Evolutionary conservation across 2,329 filamentous ascomycete species (phyloP).

Genomic region (Aspergillus transmontanensis): DNA sequence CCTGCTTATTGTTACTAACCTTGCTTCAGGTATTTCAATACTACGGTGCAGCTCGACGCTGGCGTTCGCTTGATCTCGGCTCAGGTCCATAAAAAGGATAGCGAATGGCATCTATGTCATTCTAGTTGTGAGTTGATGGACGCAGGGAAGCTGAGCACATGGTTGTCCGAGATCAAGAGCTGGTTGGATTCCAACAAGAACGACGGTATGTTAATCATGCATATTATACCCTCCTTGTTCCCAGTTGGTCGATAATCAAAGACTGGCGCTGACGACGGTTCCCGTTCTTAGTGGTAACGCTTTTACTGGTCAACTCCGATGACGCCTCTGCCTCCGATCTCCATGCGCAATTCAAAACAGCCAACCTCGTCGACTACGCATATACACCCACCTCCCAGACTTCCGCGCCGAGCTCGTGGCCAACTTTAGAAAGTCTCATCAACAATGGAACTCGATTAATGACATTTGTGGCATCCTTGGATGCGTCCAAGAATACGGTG

Average conservation of each 20-base stretch:
- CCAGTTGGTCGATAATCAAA: neutral
- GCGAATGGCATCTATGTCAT: slow-evolving; percentile 70
- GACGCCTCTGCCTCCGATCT: slow-evolving; percentile 58
- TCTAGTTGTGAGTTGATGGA: slow-evolving; percentile 68
- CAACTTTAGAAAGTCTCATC: slow-evolving; percentile 72
- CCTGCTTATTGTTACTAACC: neutral
- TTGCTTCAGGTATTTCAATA: slow-evolving; percentile 58
- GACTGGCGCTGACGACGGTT: slow-evolving; percentile 6
- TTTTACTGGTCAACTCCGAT: slow-evolving; percentile 73
- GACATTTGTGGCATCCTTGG: slow-evolving; percentile 64
- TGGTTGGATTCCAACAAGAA: slow-evolving; percentile 73
- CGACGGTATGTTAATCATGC: slow-evolving; percentile 50
- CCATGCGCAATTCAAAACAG: slow-evolving; percentile 55
- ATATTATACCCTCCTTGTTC: neutral
- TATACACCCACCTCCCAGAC: slow-evolving; percentile 57
- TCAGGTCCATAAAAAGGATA: slow-evolving; percentile 67
- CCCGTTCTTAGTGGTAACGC: slow-evolving; percentile 61
- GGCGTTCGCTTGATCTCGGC: slow-evolving; percentile 72
- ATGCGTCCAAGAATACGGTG: slow-evolving; percentile 31
- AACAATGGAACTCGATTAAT: slow-evolving; percentile 65
- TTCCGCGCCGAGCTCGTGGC: slow-evolving; percentile 59
- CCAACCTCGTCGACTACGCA: slow-evolving; percentile 64
- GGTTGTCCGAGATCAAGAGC: slow-evolving; percentile 64
- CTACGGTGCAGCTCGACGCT: slow-evolving; percentile 68
- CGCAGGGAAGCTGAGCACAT: slow-evolving; percentile 65